Evolutionary conservation across 2,329 filamentous ascomycete genomes (phyloP), one percentile per base, ranked within the genome.

Genomic region (Apiospora hydei): DNA sequence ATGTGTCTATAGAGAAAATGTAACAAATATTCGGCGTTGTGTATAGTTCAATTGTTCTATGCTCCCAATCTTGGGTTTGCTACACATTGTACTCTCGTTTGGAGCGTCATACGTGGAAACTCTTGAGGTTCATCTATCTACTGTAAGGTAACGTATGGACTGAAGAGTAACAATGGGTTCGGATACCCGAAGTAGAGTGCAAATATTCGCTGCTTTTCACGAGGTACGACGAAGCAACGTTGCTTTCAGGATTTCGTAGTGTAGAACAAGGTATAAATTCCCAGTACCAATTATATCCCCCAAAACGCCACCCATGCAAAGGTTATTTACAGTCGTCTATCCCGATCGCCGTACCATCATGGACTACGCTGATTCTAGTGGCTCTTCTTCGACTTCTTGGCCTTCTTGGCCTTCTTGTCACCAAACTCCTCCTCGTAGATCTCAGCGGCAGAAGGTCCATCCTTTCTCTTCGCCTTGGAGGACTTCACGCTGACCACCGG

Each of bases 401-500:
- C 80, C 74, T 83, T 85, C 78, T 86, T 87, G 38, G 85, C 74
- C 71, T 82, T 87, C 46, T 86, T 81, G 34, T 86, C 86, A 2
- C 85, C 90, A 71, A 90, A 84, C 69, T 84, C 87, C 78, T 91
- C 86, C 70, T 91, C 90, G 76, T 91, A 92, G 21, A 91, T 87
- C 77, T 92, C 90, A 30, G 84, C 85, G 5, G 89, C 90, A 21
- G 88, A 89, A 72, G 82, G 82, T 11, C 76, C 77, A 0, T 90
- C 93, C 84, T 97, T 97, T 77, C 94, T 87, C 87, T 96, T 96
- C 74, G 83, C 77, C 83, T 95, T 94, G 72, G 85, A 86, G n/a
- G 91, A 90, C 86, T 95, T 96, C 71, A 98, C 90, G 80, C 93
- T 95, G 41, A 98, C 94, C 0, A 91, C 92, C 21, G 87, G 86